Conservation (phyloP, 2,329 filamentous ascomycete species). For the Triangularia verruculosa region DNA sequence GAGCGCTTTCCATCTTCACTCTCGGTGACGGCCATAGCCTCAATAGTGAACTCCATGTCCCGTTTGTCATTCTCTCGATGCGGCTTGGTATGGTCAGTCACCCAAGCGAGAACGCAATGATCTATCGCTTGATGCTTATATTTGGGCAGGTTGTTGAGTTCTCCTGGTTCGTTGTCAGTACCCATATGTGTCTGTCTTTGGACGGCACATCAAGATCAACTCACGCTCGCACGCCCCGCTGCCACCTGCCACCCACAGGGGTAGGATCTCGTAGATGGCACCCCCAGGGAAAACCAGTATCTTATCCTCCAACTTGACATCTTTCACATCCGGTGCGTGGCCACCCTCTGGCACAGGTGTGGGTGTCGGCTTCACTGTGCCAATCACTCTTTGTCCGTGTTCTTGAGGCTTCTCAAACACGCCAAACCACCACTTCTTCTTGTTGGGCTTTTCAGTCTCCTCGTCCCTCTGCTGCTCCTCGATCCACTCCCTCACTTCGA, state of each 20-base stretch:
- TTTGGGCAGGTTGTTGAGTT: conserved; percentile 30
- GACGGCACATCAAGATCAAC: conserved; percentile 1
- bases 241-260: conserved; percentile 40
- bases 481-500: conserved; percentile 36
- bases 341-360: not conserved
- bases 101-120: conserved; percentile 33
- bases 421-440: conserved; percentile 29
- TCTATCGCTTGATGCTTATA: conserved; percentile 31
- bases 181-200: no score
- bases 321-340: not conserved
- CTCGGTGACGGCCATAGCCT: conserved; percentile 32
- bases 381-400: conserved; percentile 27
- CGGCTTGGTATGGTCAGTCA: conserved; percentile 31
- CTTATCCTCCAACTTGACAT: conserved; percentile 25
- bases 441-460: conserved; percentile 15
- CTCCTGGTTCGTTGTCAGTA: conserved; percentile 17
- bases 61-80: conserved; percentile 26
- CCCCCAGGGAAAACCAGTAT: conserved; percentile 44
- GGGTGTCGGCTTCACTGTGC: conserved; percentile 21
- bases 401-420: conserved; percentile 29
- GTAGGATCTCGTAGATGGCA: conserved; percentile 42
- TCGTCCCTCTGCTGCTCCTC: conserved; percentile 29
- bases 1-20: conserved; percentile 28
- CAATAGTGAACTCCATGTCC: conserved; percentile 33
- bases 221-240: conserved; percentile 37